phyloP scores from a whole-genome alignment of 805 yeast genomes.

The Alloascoidea africana region DNA sequence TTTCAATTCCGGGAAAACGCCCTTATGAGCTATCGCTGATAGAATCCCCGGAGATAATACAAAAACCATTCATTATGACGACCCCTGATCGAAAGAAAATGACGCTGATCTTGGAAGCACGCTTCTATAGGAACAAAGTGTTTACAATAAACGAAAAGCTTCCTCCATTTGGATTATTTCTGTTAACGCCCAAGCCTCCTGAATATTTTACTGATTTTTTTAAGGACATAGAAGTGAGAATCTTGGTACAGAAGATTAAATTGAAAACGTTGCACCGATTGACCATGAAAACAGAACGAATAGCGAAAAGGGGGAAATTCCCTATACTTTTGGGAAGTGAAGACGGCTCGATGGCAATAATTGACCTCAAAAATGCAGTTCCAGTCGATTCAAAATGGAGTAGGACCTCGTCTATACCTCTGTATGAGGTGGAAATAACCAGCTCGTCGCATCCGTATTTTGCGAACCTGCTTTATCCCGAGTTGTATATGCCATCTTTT shows the following conservation, averaged over 20 bases:
- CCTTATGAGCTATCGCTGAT: neutral
- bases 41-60: neutral
- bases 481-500: neutral
- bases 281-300: neutral
- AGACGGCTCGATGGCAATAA: neutral
- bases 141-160: neutral
- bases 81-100: neutral
- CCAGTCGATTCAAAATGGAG: neutral
- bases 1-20: neutral
- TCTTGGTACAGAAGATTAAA: neutral
- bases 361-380: neutral
- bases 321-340: neutral
- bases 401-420: neutral
- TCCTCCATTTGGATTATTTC: neutral
- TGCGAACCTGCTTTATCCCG: neutral
- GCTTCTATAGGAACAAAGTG: neutral
- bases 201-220: neutral
- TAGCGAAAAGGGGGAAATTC: neutral
- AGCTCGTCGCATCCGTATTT: constrained; percentile 1
- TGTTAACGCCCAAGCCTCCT: neutral
- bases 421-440: constrained; percentile 1
- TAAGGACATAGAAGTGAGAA: neutral
- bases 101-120: neutral
- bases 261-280: neutral
- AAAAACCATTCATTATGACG: neutral